Evolutionary conservation across 1,139 yeast species (phyloP).

Genomic region (Sugiyamaella pinicola): DNA sequence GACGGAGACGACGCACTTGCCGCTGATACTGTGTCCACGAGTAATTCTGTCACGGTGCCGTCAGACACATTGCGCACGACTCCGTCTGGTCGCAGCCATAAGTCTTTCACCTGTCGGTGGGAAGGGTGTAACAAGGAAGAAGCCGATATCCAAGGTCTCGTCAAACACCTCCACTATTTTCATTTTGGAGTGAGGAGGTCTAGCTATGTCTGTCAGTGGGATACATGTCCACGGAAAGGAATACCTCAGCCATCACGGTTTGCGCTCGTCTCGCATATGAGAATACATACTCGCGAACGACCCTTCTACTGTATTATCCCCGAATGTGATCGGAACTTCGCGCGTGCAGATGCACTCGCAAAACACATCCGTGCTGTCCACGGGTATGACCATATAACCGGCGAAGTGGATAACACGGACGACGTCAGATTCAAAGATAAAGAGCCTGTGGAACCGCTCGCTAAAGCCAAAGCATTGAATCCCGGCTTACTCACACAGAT

Average conservation of each 20-base stretch:
- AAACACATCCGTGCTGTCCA: constrained; percentile 67
- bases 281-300: constrained; percentile 68
- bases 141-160: constrained; percentile 42
- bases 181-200: constrained; percentile 47
- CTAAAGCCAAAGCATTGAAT: constrained; percentile 13
- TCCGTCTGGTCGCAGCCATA: constrained; percentile 15
- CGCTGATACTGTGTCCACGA: neutral
- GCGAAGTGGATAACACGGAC: neutral
- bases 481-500: constrained; percentile 13
- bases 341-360: constrained; percentile 62
- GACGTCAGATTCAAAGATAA: neutral
- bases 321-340: constrained; percentile 65
- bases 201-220: constrained; percentile 64
- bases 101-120: constrained; percentile 44
- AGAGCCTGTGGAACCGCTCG: constrained; percentile 6
- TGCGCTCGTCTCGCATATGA: constrained; percentile 62
- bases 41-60: too few species aligned
- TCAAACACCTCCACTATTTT: constrained; percentile 44
- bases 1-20: too few species aligned
- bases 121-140: constrained; percentile 39
- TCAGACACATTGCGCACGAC: too few species aligned
- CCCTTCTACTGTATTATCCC: constrained; percentile 71
- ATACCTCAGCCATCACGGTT: constrained; percentile 59
- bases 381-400: constrained; percentile 32
- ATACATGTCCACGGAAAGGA: constrained; percentile 57